phyloP scores from a whole-genome alignment of 441 rosid species.

The Mallotus repandus region DNA sequence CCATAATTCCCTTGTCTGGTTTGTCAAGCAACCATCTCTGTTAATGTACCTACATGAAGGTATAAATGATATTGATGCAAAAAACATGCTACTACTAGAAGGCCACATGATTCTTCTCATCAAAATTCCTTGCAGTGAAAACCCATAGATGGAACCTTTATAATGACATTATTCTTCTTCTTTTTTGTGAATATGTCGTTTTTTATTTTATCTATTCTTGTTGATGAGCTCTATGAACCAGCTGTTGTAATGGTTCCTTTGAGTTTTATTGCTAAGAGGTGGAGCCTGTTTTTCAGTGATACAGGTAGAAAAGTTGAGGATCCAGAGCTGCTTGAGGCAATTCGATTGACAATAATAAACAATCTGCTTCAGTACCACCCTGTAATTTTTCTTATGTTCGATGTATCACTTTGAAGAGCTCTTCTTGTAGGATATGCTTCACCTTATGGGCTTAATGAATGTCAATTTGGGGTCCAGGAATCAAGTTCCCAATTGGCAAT shows the following conservation, averaged over 20 bases:
- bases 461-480: slow-evolving; percentile 56
- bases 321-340: slow-evolving; percentile 93
- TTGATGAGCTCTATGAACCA: slow-evolving; percentile 5
- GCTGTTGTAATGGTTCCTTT: slow-evolving; percentile 11
- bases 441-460: slow-evolving; percentile 16
- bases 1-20: neutral
- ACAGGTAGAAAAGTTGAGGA: slow-evolving; percentile 95
- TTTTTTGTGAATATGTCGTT: neutral
- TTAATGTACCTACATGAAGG: neutral
- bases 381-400: slow-evolving; percentile 37
- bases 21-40: neutral
- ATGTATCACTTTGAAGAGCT: slow-evolving; percentile 3
- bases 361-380: slow-evolving; percentile 92
- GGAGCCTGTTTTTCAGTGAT: slow-evolving; percentile 50
- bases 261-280: slow-evolving; percentile 15
- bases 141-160: no score
- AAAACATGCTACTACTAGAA: neutral
- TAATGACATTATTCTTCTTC: no score
- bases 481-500: slow-evolving; percentile 93
- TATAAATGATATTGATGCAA: neutral
- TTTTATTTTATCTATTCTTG: neutral
- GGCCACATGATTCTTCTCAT: neutral
- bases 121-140: neutral
- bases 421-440: slow-evolving; percentile 13
- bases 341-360: slow-evolving; percentile 90